Conservation (phyloP, 257 asterid species). For the Forsythia suspensa region DNA sequence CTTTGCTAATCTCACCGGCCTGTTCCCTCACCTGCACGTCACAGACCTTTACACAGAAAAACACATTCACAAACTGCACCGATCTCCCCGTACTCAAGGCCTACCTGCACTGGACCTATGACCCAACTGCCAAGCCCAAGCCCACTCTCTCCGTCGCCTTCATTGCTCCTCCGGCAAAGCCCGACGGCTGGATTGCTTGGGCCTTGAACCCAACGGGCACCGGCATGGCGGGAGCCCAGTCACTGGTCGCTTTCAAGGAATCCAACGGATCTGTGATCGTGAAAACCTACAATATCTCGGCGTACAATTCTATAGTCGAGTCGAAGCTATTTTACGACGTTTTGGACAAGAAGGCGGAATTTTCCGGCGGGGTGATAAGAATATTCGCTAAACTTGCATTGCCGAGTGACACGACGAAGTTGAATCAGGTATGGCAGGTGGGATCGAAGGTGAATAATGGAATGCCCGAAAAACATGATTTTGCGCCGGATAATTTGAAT, state of each 20-base stretch:
- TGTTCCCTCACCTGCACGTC: slow-evolving; percentile 42
- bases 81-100: slow-evolving; percentile 54
- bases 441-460: slow-evolving; percentile 30
- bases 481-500: slow-evolving; percentile 31
- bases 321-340: slow-evolving; percentile 54
- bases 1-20: slow-evolving; percentile 42
- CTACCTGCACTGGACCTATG: slow-evolving; percentile 56
- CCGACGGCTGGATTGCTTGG: slow-evolving; percentile 83
- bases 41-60: slow-evolving; percentile 33
- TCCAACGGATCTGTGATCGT: slow-evolving; percentile 47
- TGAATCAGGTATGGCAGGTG: slow-evolving; percentile 50
- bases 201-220: slow-evolving; percentile 57
- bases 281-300: slow-evolving; percentile 51
- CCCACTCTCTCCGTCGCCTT: slow-evolving; percentile 64
- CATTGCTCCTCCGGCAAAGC: slow-evolving; percentile 55
- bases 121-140: slow-evolving; percentile 29
- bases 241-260: slow-evolving; percentile 51
- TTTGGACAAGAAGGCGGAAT: slow-evolving; percentile 40
- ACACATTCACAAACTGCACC: slow-evolving; percentile 36
- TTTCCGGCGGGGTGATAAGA: slow-evolving; percentile 38
- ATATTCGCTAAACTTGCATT: slow-evolving; percentile 39
- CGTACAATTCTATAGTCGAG: slow-evolving; percentile 37
- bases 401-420: slow-evolving; percentile 25
- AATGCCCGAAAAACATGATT: slow-evolving; percentile 30
- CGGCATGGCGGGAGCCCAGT: slow-evolving; percentile 71